Evolutionary conservation across 768 basidiomycete genomes (phyloP).

Genomic region (Boletus rex-veris): DNA sequence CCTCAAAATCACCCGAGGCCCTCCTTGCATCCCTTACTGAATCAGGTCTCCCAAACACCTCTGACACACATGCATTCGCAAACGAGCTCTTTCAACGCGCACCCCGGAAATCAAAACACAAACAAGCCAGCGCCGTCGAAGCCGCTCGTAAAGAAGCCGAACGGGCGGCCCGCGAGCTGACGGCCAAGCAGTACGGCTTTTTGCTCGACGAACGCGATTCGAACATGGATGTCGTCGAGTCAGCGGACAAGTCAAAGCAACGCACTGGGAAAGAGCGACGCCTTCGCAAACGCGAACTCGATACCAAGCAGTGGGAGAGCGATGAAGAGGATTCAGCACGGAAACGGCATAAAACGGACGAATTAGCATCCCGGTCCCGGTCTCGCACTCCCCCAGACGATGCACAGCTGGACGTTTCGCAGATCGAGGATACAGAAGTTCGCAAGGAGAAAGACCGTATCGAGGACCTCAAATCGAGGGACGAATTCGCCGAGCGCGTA

Average conservation of each 20-base stretch:
- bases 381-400: conserved; percentile 31
- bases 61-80: conserved; percentile 79
- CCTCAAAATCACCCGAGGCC: conserved; percentile 75
- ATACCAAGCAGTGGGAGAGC: conserved; percentile 84
- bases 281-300: conserved; percentile 76
- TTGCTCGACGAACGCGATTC: conserved; percentile 83
- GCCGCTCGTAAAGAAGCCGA: conserved; percentile 64
- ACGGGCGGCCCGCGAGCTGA: conserved; percentile 66
- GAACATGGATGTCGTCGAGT: conserved; percentile 38
- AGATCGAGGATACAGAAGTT: conserved; percentile 78
- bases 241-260: conserved; percentile 26
- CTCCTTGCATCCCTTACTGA: conserved; percentile 73
- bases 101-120: conserved; percentile 76
- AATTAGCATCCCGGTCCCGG: conserved; percentile 19
- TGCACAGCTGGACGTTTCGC: conserved; percentile 35
- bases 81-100: conserved; percentile 70
- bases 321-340: conserved; percentile 79
- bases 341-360: conserved; percentile 59
- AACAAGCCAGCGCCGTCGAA: conserved; percentile 41
- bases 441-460: conserved; percentile 70
- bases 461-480: conserved; percentile 81
- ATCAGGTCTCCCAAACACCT: conserved; percentile 77
- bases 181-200: conserved; percentile 73
- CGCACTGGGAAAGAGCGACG: conserved; percentile 49
- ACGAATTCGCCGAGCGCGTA: conserved; percentile 90